These are phyloP conservation scores for Nigrograna mackinnonii DNA, from an alignment of 2,329 filamentous ascomycete species.

Conservation along the genomic window DNA sequence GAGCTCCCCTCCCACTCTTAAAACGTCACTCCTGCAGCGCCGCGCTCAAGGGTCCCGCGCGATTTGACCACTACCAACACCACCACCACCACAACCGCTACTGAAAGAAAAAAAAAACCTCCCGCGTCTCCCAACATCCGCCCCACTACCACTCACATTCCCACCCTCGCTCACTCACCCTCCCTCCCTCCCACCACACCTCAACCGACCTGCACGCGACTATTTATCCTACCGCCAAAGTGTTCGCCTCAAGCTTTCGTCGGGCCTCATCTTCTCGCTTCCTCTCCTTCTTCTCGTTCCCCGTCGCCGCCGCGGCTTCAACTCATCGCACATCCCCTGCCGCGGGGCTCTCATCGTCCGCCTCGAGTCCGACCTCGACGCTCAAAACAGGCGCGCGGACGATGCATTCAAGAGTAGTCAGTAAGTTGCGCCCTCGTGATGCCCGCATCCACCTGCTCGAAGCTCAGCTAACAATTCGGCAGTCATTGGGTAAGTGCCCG, in stretches of 20 bases:
- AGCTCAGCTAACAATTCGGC: slow-evolving; percentile 26
- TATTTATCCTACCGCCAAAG: slow-evolving; percentile 66
- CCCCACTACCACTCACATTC: slow-evolving; percentile 8
- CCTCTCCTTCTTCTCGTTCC: slow-evolving; percentile 72
- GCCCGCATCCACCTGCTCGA: background rate
- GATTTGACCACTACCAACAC: background rate
- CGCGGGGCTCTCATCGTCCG: slow-evolving; percentile 44
- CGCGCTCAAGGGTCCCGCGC: too few species aligned
- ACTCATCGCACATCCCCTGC: slow-evolving; percentile 59
- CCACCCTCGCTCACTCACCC: slow-evolving; percentile 13
- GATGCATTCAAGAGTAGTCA: slow-evolving; percentile 94
- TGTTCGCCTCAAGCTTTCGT: slow-evolving; percentile 86
- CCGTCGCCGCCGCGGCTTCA: slow-evolving; percentile 72
- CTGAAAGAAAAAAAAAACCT: background rate
- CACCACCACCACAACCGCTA: too few species aligned
- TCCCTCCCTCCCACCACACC: too few species aligned
- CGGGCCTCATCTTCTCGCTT: slow-evolving; percentile 65
- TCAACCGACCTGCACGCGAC: slow-evolving; percentile 24
- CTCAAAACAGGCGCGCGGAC: slow-evolving; percentile 51
- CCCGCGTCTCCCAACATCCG: too few species aligned
- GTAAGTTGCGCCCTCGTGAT: slow-evolving; percentile 56
- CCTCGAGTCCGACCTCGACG: slow-evolving; percentile 31
- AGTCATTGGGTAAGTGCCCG: slow-evolving; percentile 40
- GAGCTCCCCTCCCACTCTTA: background rate
- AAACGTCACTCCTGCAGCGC: background rate